Base-by-base conservation (phyloP, 768 basidiomycete genomes). In the Lentinula detonsa region DNA sequence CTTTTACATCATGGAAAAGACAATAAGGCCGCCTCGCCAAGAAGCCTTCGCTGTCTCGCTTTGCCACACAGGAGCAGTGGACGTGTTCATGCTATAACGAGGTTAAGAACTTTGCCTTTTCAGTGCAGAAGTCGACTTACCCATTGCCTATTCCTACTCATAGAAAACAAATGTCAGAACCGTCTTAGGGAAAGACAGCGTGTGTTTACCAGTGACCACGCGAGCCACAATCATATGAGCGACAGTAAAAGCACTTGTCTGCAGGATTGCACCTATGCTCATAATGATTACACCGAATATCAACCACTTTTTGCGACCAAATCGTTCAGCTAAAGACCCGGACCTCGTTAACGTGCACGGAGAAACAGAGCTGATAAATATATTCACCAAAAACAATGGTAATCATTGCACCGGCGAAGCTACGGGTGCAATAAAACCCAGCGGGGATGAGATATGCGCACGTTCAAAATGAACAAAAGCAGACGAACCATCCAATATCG, bases 11-110 rank as follows among this genome's bases (percentile, higher is more conserved):
- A 80, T 80, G 53, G 73, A 76, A 53, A 82, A 75, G 4, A 81
- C 74, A 39, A 82, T 77, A 1, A 81, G 70, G 62, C 78, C 81
- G 2, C 81, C 81, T 64, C 80, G 70, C 75, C 74, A 75, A 3
- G 74, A 66, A 2, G 81, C 75, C 63, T 81, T 81, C 9, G 78
- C 79, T 0, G 78, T 80, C 63, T 82, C 81, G 65, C 79, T 79
- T 63, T 81, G 78, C 79, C 80, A 82, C 7, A 81, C 76, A 7
- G 81, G 81, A 1, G 80, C 76, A 11, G 78, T 81, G 2, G 81
- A 74, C 0, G 81, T 81, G 60, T 82, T 79, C 51, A 80, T 72
- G 0, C 78, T 79, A 50, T 5, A 9, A 0, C 9, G 35, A 50
- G 42, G 1, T 31, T 7, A 2, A 43, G 13, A 45, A 6, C 8